Base-by-base conservation (phyloP, 176 grass and related monocot genomes). In the Cenchrus purpureus region DNA sequence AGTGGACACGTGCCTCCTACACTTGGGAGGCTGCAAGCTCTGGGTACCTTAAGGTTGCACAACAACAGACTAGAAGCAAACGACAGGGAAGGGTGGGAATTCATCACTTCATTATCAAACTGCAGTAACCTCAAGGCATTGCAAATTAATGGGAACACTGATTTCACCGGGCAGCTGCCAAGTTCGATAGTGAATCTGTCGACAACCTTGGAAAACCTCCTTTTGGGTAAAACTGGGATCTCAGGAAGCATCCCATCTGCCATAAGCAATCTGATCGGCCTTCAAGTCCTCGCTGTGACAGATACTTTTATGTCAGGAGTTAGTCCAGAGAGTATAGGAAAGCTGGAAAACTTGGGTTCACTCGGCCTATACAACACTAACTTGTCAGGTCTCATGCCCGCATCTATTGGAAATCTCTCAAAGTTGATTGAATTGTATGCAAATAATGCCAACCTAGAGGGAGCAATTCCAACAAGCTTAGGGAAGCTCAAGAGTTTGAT, bases 321-420 rank as follows among this genome's bases (percentile, higher is more conserved):
- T 4, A 54, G 15, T 15, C 52, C 52, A 54, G 52, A 54, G 12
- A 54, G 52, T 13, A 54, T 54, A 4, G 10, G 13, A 4, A 54
- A 15, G 52, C 52, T 54, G 4, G 13, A 14, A 54, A 54, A 54
- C 13, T 12, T 54, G 52, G 13, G 4, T 54, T 11, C 2, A 12
- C 3, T 54, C 4, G 12, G 13, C 13, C 13, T 54, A 4, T 54
- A 54, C 13, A 54, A 54, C 52, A 54, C 12, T 15, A 54, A 15
- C 10, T 14, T 54, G 52, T 54, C 52, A 15, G 52, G 84, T 0
- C 55, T 54, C 31, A 65, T 86, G 73, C 84, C 84, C 14, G 44
- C 56, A 13, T 79, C 84, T 0, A 29, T 80, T 1, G 84, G 76
- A 13, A 86, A 86, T 51, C 79, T 87, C n/a, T 7, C 86, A 28